phyloP scores from a whole-genome alignment of 2,329 filamentous ascomycete genomes.

The Talaromyces pinophilus region DNA sequence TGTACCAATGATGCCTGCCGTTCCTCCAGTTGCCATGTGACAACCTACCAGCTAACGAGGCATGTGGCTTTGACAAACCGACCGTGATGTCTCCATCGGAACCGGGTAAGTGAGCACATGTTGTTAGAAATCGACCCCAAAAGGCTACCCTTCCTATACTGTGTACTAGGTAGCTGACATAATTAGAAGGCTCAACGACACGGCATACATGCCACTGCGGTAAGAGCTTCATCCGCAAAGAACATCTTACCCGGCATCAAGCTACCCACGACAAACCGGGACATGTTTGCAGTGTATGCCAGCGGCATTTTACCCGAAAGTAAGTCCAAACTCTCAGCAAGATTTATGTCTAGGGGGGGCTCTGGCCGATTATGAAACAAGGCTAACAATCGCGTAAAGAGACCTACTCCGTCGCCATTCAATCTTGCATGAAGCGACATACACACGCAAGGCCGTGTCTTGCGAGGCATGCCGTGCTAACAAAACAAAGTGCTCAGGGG shows the following conservation, averaged over 20 bases:
- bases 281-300: constrained; percentile 14
- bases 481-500: constrained; percentile 21
- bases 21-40: neutral
- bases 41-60: neutral
- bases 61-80: neutral
- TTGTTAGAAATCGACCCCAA: neutral
- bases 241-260: constrained; percentile 19
- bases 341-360: neutral
- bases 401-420: constrained; percentile 19
- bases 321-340: neutral
- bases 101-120: neutral
- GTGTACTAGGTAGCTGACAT: neutral
- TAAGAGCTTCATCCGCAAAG: constrained; percentile 15
- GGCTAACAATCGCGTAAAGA: neutral
- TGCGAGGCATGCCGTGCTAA: constrained; percentile 19
- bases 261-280: constrained; percentile 5
- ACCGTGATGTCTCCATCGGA: neutral
- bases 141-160: neutral
- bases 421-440: constrained; percentile 11
- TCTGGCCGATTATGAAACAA: neutral
- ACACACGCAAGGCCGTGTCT: constrained; percentile 9
- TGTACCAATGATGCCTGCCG: neutral
- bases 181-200: neutral
- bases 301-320: constrained; percentile 14
- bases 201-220: constrained; percentile 19